phyloP scores from a whole-genome alignment of 257 asterid species.

The Leonotis leonurus region DNA sequence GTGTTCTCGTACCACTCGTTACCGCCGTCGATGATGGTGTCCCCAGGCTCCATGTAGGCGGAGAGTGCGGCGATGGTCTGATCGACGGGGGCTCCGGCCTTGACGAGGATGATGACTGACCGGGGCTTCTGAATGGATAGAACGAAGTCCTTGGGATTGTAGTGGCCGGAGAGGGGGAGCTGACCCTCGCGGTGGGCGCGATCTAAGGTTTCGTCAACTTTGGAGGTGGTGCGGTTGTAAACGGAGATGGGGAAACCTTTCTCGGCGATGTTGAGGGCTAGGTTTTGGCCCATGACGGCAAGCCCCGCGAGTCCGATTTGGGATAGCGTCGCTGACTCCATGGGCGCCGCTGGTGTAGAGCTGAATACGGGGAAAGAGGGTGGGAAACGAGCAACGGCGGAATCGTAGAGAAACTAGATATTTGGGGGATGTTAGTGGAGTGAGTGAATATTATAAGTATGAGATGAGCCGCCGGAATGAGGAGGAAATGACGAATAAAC shows the following conservation, averaged over 20 bases:
- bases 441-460: neutral
- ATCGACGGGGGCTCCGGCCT: conserved; percentile 92
- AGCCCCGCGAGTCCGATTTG: conserved; percentile 77
- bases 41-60: conserved; percentile 84
- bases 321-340: conserved; percentile 45
- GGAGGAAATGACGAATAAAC: conserved; percentile 9
- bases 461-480: neutral
- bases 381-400: conserved; percentile 5
- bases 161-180: conserved; percentile 62
- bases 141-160: conserved; percentile 64
- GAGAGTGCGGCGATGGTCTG: conserved; percentile 73
- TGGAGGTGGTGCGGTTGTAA: conserved; percentile 70
- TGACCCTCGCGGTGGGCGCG: conserved; percentile 74
- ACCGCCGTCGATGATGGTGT: conserved; percentile 84
- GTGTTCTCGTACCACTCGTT: conserved; percentile 98
- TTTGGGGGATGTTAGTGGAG: neutral
- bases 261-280: conserved; percentile 85
- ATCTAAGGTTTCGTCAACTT: conserved; percentile 75
- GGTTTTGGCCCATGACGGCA: conserved; percentile 90
- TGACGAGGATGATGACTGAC: conserved; percentile 75
- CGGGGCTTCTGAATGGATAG: conserved; percentile 67
- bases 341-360: conserved; percentile 7
- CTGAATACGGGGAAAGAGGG: neutral
- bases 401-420: neutral
- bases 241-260: conserved; percentile 87